Conservation (phyloP, 345 rosid genomes). For the Atalantia buxifolia region DNA sequence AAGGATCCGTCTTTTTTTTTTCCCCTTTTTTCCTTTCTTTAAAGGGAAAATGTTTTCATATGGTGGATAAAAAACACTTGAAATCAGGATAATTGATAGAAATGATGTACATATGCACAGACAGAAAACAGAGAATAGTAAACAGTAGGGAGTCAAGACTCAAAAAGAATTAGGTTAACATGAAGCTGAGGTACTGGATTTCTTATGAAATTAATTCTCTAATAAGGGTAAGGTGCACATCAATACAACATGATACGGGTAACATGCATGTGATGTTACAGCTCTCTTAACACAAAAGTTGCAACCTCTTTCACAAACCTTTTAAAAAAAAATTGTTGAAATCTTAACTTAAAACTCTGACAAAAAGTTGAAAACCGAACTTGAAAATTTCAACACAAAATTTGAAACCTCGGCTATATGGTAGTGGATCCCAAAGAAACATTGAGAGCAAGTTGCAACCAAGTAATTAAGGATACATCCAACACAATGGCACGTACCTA, state of each 20-base stretch:
- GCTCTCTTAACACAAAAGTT: too few relatives aligned
- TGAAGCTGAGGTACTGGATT: not conserved
- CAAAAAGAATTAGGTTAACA: not conserved
- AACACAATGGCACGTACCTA: conserved; percentile 36
- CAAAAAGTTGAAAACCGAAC: too few relatives aligned
- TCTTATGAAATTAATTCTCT: not conserved
- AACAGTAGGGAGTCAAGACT: not conserved
- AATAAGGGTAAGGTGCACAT: not conserved
- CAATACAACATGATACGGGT: not conserved
- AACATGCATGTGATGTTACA: too few relatives aligned
- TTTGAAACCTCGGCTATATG: too few relatives aligned
- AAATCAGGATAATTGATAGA: not conserved
- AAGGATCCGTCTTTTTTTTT: not conserved
- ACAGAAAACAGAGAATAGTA: not conserved
- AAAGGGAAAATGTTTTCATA: not conserved
- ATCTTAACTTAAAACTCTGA: too few relatives aligned
- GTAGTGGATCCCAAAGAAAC: not conserved
- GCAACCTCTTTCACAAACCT: too few relatives aligned
- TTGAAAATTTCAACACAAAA: too few relatives aligned
- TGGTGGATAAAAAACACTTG: not conserved
- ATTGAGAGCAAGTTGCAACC: not conserved
- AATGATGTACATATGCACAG: not conserved
- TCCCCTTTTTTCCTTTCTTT: too few relatives aligned
- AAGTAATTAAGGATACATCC: not conserved
- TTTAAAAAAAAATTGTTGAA: too few relatives aligned